Conservation (phyloP, 139 green algal species). For the Picochlorum sp. region DNA sequence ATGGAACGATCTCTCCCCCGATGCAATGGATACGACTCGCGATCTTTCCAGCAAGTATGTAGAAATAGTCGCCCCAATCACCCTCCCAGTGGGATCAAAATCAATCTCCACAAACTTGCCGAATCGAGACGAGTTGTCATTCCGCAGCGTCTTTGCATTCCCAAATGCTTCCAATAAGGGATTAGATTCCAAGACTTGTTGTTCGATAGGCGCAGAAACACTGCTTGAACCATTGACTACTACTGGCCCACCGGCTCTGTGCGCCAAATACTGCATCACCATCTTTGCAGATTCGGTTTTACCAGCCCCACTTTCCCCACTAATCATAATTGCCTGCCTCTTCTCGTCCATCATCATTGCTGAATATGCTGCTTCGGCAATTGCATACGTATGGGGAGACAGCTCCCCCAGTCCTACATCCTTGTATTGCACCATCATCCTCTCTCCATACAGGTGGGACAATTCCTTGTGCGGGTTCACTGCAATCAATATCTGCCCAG, state of each 20-base stretch:
- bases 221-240: not conserved
- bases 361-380: conserved; percentile 58
- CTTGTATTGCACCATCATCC: conserved; percentile 77
- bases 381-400: conserved; percentile 68
- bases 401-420: conserved; percentile 60
- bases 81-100: conserved; percentile 47
- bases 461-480: conserved; percentile 68
- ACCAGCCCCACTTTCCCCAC: conserved; percentile 75
- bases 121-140: conserved; percentile 79
- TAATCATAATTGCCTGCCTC: conserved; percentile 51
- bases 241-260: conserved; percentile 19
- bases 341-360: conserved; percentile 52
- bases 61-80: conserved; percentile 42
- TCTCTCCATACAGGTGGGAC: conserved; percentile 56
- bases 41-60: conserved; percentile 74
- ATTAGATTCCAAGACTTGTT: conserved; percentile 70
- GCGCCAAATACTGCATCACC: conserved; percentile 53
- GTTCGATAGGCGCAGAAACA: conserved; percentile 36
- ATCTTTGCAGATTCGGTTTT: conserved; percentile 91
- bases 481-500: conserved; percentile 72
- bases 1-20: conserved; percentile 89
- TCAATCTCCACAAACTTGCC: conserved; percentile 80
- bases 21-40: conserved; percentile 52
- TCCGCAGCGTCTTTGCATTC: conserved; percentile 77
- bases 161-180: conserved; percentile 82